These are phyloP conservation scores for Pachysandra terminalis DNA, from an alignment of 164 flowering plant species.

Conservation along the genomic window DNA sequence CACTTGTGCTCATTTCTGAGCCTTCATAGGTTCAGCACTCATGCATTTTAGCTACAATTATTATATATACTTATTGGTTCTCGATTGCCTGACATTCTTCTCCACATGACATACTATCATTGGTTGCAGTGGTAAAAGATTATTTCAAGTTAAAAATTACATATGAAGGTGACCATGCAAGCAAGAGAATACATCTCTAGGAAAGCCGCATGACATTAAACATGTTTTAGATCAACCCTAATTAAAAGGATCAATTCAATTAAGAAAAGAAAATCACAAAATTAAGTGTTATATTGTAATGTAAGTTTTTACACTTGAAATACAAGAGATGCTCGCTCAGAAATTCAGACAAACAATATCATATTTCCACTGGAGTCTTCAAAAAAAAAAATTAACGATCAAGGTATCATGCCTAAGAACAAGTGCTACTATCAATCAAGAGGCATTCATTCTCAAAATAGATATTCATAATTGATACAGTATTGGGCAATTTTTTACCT, in stretches of 20 bases:
- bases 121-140: neutral
- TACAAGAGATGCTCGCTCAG: neutral
- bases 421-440: too few species aligned
- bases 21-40: neutral
- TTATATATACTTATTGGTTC: neutral
- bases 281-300: neutral
- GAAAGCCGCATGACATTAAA: neutral
- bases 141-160: too few species aligned
- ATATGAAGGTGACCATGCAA: neutral
- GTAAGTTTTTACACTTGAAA: neutral
- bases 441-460: neutral
- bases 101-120: neutral
- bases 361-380: neutral
- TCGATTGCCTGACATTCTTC: neutral
- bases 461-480: neutral
- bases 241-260: neutral
- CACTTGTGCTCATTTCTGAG: neutral
- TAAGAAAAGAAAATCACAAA: neutral
- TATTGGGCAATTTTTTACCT: slow-evolving; percentile 42
- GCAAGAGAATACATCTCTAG: neutral
- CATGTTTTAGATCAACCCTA: too few species aligned
- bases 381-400: too few species aligned
- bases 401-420: neutral
- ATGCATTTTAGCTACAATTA: neutral
- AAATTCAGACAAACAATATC: neutral